Conservation (phyloP, 495 filamentous ascomycete species). For the Corynascus novoguineensis region DNA sequence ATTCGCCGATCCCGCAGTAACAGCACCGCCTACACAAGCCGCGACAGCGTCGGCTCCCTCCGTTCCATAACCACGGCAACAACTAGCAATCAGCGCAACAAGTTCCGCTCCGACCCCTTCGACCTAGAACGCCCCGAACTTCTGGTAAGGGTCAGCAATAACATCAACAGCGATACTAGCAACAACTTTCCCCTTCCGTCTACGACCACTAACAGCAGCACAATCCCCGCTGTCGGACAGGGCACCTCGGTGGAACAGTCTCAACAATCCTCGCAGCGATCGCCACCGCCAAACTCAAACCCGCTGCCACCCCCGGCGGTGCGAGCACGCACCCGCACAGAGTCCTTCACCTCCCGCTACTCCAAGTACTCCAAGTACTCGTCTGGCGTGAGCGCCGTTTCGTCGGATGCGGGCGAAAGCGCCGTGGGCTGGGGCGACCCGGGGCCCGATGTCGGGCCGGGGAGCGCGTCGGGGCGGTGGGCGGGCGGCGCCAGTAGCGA, state of each 20-base stretch:
- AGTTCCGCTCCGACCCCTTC: conserved; percentile 61
- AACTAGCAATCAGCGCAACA: conserved; percentile 32
- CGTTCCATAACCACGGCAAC: conserved; percentile 23
- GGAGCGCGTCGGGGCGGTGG: neutral
- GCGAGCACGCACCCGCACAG: conserved; percentile 23
- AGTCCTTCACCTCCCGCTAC: conserved; percentile 33
- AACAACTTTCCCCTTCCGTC: too few species aligned
- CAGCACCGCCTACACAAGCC: conserved; percentile 17
- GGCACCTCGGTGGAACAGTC: neutral
- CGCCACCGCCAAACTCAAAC: conserved; percentile 10
- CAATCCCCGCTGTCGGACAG: neutral
- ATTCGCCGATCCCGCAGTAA: conserved; percentile 42
- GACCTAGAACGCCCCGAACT: conserved; percentile 56
- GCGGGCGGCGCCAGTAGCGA: neutral
- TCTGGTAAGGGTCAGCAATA: conserved; percentile 25
- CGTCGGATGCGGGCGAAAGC: conserved; percentile 28
- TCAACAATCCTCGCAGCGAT: too few species aligned
- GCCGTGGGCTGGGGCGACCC: conserved; percentile 47
- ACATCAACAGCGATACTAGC: conserved; percentile 17
- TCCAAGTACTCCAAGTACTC: conserved; percentile 36
- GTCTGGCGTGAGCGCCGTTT: conserved; percentile 2
- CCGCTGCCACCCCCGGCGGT: conserved; percentile 8
- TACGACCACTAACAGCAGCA: too few species aligned
- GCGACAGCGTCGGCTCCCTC: conserved; percentile 32
- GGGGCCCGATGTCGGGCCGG: conserved; percentile 46